Base-by-base conservation (phyloP, 1,139 yeast species). In the Zygoascus sp. region DNA sequence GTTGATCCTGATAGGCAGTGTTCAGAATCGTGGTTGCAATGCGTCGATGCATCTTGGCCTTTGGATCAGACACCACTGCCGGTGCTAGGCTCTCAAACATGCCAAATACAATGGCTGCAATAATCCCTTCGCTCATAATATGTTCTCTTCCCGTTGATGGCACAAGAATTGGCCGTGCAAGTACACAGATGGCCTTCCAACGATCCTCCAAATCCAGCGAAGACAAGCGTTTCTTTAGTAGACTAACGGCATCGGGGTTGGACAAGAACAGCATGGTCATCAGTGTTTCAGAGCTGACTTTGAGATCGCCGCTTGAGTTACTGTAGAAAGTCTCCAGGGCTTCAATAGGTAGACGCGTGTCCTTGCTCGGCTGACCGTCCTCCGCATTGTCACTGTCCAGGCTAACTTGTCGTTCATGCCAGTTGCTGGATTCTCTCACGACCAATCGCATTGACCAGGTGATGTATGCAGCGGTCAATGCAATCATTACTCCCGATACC, bases 241-340 rank as follows among this genome's bases (percentile, higher is more conserved):
- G 41, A 15, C 48, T 47, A 15, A 46, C 23, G 1, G 51, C 39
- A 19, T 49, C 49, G 8, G 46, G 41, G 32, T 44, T 46, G 21
- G 49, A 30, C 27, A 46, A 2, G 45, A 49, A 44, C 32, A 55
- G 43, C 42, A 47, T 45, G 21, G 43, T 37, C 16, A 55, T 22
- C 42, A 54, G 43, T 10, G 40, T 37, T 4, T 27, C 41, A 10
- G 51, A 41, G 17, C 49, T 48, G 28, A 15, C 21, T 35, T 41
- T 44, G 20, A 56, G 47, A n/a, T 50, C 55, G 8, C 46, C 41
- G 8, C 50, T 49, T 2, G 56, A 57, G 17, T 52, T 52, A 6
- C 21, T 42, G 23, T 54, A 55, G 25, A 53, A 48, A 25, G 51
- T 46, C 28, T 51, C 51, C 44, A 56, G 36, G 2, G 58, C 53